A percentile compares a stretch with the other conserved stretches of the same genome.
phyloP scores from a whole-genome alignment of 2,329 filamentous ascomycete genomes.

The Xylaria sp. region DNA sequence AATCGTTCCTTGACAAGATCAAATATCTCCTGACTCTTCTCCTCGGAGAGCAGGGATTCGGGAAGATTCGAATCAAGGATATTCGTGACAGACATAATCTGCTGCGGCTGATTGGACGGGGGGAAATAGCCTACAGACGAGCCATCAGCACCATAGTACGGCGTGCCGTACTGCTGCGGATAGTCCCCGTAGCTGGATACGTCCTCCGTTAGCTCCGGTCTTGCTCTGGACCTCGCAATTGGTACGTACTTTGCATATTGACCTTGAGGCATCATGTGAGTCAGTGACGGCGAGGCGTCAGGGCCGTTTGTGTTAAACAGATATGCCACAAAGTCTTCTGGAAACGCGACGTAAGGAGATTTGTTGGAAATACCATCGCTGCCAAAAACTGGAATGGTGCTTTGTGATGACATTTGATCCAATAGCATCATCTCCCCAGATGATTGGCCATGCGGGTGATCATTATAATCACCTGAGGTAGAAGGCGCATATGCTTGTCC shows the following conservation, averaged over 20 bases:
- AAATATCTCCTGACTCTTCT: conserved; percentile 81
- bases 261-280: conserved; percentile 51
- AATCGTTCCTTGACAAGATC: conserved; percentile 82
- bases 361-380: conserved; percentile 77
- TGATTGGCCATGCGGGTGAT: conserved; percentile 47
- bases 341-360: conserved; percentile 80
- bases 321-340: conserved; percentile 85
- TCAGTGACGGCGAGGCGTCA: conserved; percentile 54
- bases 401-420: conserved; percentile 64
- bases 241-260: conserved; percentile 52
- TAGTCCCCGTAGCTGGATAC: conserved; percentile 55
- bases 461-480: conserved; percentile 49
- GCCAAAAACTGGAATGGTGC: conserved; percentile 84
- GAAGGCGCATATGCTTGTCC: conserved; percentile 42
- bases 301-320: conserved; percentile 72
- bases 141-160: conserved; percentile 54
- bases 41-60: conserved; percentile 80
- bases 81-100: conserved; percentile 89
- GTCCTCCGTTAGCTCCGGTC: conserved; percentile 16
- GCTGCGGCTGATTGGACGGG: conserved; percentile 61
- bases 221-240: not conserved
- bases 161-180: conserved; percentile 50
- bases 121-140: conserved; percentile 59
- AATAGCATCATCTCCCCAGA: conserved; percentile 61
- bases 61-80: conserved; percentile 79